These are phyloP conservation scores for Massarina eburnea DNA, from an alignment of 2,329 filamentous ascomycete genomes.

Conservation along the genomic window DNA sequence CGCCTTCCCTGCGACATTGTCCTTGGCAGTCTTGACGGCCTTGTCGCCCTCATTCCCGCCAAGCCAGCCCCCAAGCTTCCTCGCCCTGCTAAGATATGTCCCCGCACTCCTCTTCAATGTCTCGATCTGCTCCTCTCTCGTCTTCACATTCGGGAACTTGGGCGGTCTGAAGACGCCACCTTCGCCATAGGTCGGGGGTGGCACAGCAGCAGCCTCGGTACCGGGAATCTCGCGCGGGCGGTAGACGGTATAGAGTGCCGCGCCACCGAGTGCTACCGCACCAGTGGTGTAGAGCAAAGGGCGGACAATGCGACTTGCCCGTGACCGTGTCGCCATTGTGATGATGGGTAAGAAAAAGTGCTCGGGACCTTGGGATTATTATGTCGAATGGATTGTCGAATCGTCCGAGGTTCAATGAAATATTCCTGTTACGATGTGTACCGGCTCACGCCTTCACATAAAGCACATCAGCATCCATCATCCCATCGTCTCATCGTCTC, in stretches of 20 bases:
- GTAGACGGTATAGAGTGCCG: conserved; percentile 64
- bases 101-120: conserved; percentile 58
- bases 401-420: not conserved
- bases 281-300: conserved; percentile 62
- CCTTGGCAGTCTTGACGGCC: not conserved
- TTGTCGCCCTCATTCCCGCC: conserved; percentile 29
- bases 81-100: conserved; percentile 43
- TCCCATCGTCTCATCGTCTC: too few relatives aligned
- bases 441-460: conserved; percentile 15
- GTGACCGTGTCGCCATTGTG: conserved; percentile 36
- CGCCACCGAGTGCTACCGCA: conserved; percentile 56
- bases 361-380: not conserved
- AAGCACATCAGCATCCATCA: too few relatives aligned
- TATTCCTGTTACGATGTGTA: not conserved
- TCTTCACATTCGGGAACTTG: conserved; percentile 64
- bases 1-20: conserved; percentile 22
- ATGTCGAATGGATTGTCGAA: too few relatives aligned
- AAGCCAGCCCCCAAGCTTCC: conserved; percentile 39
- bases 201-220: conserved; percentile 66
- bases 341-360: not conserved
- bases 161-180: conserved; percentile 69
- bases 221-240: conserved; percentile 73
- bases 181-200: conserved; percentile 69
- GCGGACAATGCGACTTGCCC: conserved; percentile 53
- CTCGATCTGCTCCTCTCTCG: conserved; percentile 65